Conservation (phyloP, 2,329 filamentous ascomycete species). For the Colletotrichum cereale region DNA sequence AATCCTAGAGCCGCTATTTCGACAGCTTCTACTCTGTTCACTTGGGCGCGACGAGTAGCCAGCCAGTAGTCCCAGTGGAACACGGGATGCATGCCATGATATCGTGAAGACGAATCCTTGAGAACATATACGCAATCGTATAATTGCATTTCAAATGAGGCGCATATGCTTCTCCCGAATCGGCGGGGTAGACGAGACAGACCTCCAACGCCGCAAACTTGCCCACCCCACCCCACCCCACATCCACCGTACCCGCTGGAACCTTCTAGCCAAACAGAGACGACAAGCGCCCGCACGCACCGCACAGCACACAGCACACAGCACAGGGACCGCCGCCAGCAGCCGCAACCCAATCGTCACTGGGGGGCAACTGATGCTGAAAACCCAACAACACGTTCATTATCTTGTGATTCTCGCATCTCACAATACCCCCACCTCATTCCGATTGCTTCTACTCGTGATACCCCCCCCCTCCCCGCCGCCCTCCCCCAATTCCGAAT, state of each 20-base stretch:
- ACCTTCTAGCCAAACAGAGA: constrained; percentile 41
- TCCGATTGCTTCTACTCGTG: neutral
- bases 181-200: constrained; percentile 23
- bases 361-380: neutral
- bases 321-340: constrained; percentile 5
- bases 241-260: constrained; percentile 31
- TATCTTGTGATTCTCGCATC: neutral
- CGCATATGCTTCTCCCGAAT: constrained; percentile 3
- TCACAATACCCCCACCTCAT: neutral
- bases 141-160: neutral
- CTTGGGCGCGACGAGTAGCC: neutral
- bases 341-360: constrained; percentile 27
- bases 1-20: neutral
- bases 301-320: neutral
- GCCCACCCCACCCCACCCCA: too few relatives aligned
- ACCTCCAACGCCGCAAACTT: constrained; percentile 5
- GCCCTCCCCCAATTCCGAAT: neutral
- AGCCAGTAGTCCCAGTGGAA: neutral
- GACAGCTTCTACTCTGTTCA: neutral
- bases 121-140: neutral
- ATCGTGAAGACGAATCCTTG: neutral
- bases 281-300: neutral
- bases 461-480: neutral
- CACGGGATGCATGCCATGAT: neutral
- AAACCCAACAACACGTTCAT: constrained; percentile 21